A percentile compares a stretch with the other conserved stretches of the same genome.
Conservation (phyloP, 2,329 filamentous ascomycete genomes). For the Aspergillus udagawae region DNA sequence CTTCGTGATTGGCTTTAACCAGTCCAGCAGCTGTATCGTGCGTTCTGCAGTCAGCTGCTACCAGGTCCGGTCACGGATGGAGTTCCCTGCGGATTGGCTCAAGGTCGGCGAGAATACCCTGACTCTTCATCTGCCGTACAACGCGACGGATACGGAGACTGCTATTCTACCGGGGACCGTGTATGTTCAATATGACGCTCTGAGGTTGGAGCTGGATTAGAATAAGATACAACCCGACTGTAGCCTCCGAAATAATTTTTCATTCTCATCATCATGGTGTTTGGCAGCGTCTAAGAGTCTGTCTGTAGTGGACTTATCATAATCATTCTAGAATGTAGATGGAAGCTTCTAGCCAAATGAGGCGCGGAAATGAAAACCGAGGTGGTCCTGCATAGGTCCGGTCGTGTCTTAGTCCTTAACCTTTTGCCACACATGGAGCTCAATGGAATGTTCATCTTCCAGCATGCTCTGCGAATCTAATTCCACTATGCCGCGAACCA, state of each 20-base stretch:
- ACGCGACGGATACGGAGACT: slow-evolving; percentile 57
- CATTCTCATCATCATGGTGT: too few species aligned
- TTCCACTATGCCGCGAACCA: slow-evolving; percentile 26
- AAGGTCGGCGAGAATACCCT: slow-evolving; percentile 53
- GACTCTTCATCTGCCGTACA: slow-evolving; percentile 55
- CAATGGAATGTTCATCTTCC: neutral
- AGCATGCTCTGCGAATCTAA: neutral
- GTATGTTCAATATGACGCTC: slow-evolving; percentile 64
- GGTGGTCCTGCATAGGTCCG: neutral
- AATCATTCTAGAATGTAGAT: too few species aligned
- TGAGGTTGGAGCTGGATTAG: slow-evolving; percentile 52
- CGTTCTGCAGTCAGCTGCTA: slow-evolving; percentile 60
- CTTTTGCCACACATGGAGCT: too few species aligned
- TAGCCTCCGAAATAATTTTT: too few species aligned
- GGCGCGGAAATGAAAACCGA: too few species aligned
- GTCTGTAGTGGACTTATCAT: too few species aligned
- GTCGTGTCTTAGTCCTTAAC: too few species aligned
- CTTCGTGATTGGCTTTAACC: slow-evolving; percentile 44
- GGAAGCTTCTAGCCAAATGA: too few species aligned
- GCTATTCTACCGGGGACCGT: slow-evolving; percentile 53
- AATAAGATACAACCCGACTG: neutral
- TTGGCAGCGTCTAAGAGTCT: too few species aligned
- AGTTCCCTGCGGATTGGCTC: slow-evolving; percentile 49
- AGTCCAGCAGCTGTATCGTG: slow-evolving; percentile 58
- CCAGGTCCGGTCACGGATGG: slow-evolving; percentile 57